These are phyloP conservation scores for Hymenoscyphus scutula DNA, from an alignment of 2,329 filamentous ascomycete genomes.

Conservation along the genomic window DNA sequence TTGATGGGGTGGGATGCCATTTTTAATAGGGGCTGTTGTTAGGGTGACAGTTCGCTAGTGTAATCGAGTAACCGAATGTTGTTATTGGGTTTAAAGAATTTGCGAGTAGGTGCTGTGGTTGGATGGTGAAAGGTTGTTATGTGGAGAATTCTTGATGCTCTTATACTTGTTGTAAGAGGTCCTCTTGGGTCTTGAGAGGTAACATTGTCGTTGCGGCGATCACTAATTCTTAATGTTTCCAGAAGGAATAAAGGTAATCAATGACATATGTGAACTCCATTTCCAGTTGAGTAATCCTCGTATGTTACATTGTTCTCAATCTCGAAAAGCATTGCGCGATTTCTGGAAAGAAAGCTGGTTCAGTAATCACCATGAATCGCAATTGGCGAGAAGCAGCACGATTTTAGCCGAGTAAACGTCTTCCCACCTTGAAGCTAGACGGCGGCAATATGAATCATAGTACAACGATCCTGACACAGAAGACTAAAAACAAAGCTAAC, in stretches of 20 bases:
- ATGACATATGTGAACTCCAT: background rate
- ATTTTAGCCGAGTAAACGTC: background rate
- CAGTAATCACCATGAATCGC: background rate
- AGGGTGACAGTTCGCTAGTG: too few species aligned
- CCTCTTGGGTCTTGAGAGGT: background rate
- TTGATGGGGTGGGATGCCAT: slow-evolving; percentile 4
- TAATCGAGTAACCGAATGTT: too few species aligned
- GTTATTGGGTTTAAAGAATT: background rate
- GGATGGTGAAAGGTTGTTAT: background rate
- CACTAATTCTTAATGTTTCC: background rate
- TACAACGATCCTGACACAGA: too few species aligned
- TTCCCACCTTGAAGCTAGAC: background rate
- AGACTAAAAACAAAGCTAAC: too few species aligned
- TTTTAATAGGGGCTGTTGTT: too few species aligned
- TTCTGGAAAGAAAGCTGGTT: background rate
- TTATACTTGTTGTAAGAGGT: background rate
- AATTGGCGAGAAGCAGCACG: background rate
- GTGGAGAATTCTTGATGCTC: background rate
- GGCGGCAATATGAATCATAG: too few species aligned
- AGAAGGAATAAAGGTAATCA: background rate
- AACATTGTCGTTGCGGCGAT: background rate
- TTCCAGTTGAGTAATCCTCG: background rate
- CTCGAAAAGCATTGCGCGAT: background rate
- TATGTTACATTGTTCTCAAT: background rate
- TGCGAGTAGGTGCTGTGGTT: background rate